Base-by-base conservation (phyloP, 202 grass and related monocot species). In the Digitaria exilis region DNA sequence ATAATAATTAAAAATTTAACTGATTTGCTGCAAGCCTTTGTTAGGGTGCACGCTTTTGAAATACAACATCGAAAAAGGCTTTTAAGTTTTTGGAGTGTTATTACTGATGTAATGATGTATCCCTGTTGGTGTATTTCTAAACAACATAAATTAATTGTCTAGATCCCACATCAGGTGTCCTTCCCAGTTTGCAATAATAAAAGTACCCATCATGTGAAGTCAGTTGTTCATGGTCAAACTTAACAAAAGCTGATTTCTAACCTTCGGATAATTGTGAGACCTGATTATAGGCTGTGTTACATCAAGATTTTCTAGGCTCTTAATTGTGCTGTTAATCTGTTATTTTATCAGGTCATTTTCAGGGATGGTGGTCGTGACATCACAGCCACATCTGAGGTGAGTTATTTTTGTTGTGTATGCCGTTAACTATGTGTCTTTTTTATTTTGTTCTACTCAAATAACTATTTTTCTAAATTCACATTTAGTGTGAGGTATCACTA, bases 311-410 rank as follows among this genome's bases (percentile, higher is more conserved):
- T 73, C 45, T 29, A 26, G 41, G 50, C 31, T 46, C 6, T 42
- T 89, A 67, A 83, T 72, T 60, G 6, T 66, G 52, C 17, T 81
- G 7, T 78, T 89, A 45, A 74, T 86, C 13, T 81, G 7, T 78
- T 89, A 52, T 78, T 86, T 2, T 78, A 18, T 12, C 77, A 92
- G 90, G 59, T 72, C 76, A 87, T 82, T 75, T 65, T 82, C 31
- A 83, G 73, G 75, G 84, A 85, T 76, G 75, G 77, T 75, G 58
- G 67, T 56, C 66, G 9, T 86, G 80, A 87, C n/a, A 86, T 24
- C 70, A 70, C 78, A 66, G n/a, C 79, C 35, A 28, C 84, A 39
- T 87, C 82, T 76, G 92, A 86, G 90, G 94, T 97, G 77, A 75
- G 63, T 44, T 84, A 58, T 25, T 65, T 82, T 85, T 77, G 5